Evolutionary conservation across 2,329 filamentous ascomycete genomes (phyloP).

Genomic region (Botrytis porri): DNA sequence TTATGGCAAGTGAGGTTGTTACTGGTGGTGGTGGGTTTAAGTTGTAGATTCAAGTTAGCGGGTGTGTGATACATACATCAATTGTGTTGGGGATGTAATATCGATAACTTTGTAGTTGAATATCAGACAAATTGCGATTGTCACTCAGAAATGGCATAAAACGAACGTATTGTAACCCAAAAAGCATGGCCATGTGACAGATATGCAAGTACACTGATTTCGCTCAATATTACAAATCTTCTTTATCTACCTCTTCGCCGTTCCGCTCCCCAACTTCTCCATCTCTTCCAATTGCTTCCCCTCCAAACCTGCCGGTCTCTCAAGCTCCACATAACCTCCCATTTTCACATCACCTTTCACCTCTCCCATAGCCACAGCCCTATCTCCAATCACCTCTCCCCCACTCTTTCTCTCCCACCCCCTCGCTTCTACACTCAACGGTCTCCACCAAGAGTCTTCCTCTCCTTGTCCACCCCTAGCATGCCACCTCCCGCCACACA

Average conservation of each 20-base stretch:
- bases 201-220: background rate
- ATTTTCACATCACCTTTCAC: constrained; percentile 41
- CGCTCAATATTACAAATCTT: background rate
- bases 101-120: background rate
- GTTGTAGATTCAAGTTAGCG: constrained; percentile 44
- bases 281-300: constrained; percentile 29
- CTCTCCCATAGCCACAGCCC: background rate
- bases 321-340: constrained; percentile 44
- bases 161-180: background rate
- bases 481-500: constrained; percentile 74
- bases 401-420: constrained; percentile 56
- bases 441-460: constrained; percentile 60
- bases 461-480: constrained; percentile 51
- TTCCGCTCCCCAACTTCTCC: background rate
- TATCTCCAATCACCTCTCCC: constrained; percentile 15
- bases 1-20: constrained; percentile 50
- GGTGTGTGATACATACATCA: background rate
- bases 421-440: constrained; percentile 59
- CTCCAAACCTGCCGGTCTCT: constrained; percentile 44
- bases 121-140: constrained; percentile 1
- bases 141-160: background rate
- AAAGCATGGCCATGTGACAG: background rate
- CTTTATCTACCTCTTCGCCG: background rate
- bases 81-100: background rate
- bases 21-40: constrained; percentile 58